Conservation (phyloP, 202 grass and related monocot species). For the Musa balbisiana region DNA sequence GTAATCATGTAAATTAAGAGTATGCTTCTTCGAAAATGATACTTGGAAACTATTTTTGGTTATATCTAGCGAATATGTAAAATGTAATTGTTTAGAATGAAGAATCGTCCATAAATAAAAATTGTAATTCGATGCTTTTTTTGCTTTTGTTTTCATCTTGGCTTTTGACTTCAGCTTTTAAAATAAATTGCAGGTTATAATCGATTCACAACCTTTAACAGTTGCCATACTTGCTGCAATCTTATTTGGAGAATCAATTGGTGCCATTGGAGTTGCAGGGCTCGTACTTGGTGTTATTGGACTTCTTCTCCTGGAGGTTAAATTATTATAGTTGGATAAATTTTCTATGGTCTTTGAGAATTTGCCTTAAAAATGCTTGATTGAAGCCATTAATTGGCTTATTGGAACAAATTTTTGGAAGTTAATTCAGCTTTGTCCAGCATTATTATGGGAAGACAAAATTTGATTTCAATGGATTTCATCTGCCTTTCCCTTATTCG, state of each 20-base stretch:
- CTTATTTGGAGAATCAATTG: slow-evolving; percentile 84
- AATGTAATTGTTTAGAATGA: background rate
- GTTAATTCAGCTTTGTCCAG: too few relatives aligned
- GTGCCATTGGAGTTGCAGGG: slow-evolving; percentile 46
- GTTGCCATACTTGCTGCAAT: slow-evolving; percentile 80
- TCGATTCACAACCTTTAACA: slow-evolving; percentile 87
- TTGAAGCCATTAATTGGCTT: background rate
- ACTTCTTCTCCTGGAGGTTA: slow-evolving; percentile 84
- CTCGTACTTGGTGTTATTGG: slow-evolving; percentile 69
- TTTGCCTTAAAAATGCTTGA: background rate
- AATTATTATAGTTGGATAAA: background rate
- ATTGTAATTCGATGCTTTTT: background rate
- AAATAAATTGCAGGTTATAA: slow-evolving; percentile 72
- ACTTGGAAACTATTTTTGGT: background rate
- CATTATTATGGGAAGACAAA: too few relatives aligned
- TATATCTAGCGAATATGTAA: background rate
- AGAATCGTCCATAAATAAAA: background rate
- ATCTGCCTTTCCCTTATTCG: too few relatives aligned
- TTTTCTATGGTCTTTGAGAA: background rate
- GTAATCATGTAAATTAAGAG: background rate
- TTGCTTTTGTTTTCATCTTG: slow-evolving; percentile 10
- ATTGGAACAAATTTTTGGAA: too few relatives aligned
- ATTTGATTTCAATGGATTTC: too few relatives aligned
- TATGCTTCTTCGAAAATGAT: background rate
- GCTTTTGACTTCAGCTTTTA: background rate